Evolutionary conservation across 176 grass and related monocot species (phyloP).

Genomic region (Canna indica): DNA sequence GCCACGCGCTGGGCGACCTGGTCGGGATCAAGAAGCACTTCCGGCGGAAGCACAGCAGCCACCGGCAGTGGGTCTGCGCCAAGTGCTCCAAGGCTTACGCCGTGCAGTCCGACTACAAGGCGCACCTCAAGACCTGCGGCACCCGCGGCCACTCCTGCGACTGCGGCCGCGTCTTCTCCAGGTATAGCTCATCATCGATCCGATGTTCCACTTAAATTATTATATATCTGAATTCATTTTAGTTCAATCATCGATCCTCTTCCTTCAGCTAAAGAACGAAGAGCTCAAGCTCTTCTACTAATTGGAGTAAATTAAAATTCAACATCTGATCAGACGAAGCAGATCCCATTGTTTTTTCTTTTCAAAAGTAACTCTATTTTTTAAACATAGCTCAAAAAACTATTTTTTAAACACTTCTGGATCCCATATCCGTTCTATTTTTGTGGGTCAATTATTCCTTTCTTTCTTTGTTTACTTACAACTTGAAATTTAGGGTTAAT

Average conservation of each 20-base stretch:
- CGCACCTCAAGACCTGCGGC: slow-evolving; percentile 89
- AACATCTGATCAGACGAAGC: too few relatives aligned
- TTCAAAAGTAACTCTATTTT: too few relatives aligned
- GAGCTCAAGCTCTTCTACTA: too few relatives aligned
- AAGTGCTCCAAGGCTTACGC: slow-evolving; percentile 89
- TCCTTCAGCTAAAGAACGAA: too few relatives aligned
- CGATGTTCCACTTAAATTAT: neutral
- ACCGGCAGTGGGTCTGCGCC: slow-evolving; percentile 67
- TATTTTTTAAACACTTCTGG: too few relatives aligned
- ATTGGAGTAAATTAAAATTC: too few relatives aligned
- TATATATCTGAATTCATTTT: too few relatives aligned
- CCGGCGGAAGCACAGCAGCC: slow-evolving; percentile 73
- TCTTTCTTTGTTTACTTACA: neutral
- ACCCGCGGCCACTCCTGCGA: slow-evolving; percentile 69
- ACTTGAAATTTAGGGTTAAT: neutral
- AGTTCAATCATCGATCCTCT: too few relatives aligned
- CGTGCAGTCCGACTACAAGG: slow-evolving; percentile 89
- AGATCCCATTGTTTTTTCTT: too few relatives aligned
- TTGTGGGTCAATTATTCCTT: neutral
- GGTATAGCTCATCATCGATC: slow-evolving; percentile 16
- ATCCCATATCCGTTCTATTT: too few relatives aligned
- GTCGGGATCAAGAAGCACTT: slow-evolving; percentile 95
- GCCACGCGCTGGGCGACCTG: slow-evolving; percentile 60
- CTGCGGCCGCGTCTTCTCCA: slow-evolving; percentile 80
- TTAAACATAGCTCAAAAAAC: too few relatives aligned